Base-by-base conservation (phyloP, 2,329 filamentous ascomycete genomes). In the Penicillium sp. region DNA sequence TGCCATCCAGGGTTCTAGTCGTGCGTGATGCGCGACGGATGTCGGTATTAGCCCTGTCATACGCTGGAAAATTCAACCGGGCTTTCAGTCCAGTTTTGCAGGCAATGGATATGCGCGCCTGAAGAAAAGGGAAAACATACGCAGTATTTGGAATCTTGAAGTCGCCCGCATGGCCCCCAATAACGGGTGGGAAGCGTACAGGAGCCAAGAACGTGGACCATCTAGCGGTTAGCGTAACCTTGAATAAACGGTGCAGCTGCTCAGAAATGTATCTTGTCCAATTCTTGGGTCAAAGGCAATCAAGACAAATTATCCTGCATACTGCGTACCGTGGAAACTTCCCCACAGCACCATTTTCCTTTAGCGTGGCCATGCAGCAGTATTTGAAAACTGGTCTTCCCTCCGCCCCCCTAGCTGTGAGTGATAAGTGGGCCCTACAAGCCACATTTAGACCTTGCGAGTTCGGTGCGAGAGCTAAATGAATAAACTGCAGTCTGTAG, bases 291-390 rank as follows among this genome's bases (percentile, higher is more conserved):
- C 53, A 53, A 45, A 64, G 62, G 62, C 64, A 66, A 63, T 60
- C 62, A 63, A 63, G 64, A 59, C 19, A 66, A 63, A 56, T 58
- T 64, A 45, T 59, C 55, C 35, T 65, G 62, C 64, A 66, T 66
- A 38, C 63, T 65, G 62, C 62, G 59, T 46, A 59, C 62, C 62
- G 64, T 62, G 28, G 11, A 57, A 57, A 57, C 55, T 40, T 58
- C 56, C 53, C 46, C 13, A 8, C 40, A 30, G 38, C 28, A 22
- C 5, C 48, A 25, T 43, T 28, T 30, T 13, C 26, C 22, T 33
- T 25, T 14, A 45, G 38, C 52, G 25, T 30, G 37, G 37, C 26
- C 38, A 42, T 54, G 38, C 26, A 3, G 52, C 14, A 33, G 37
- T 26, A 33, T 45, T 35, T 5, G 25, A 30, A 33, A 33, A 16